Evolutionary conservation across 106 monocot species (phyloP).

Genomic region (Allium cepa): DNA sequence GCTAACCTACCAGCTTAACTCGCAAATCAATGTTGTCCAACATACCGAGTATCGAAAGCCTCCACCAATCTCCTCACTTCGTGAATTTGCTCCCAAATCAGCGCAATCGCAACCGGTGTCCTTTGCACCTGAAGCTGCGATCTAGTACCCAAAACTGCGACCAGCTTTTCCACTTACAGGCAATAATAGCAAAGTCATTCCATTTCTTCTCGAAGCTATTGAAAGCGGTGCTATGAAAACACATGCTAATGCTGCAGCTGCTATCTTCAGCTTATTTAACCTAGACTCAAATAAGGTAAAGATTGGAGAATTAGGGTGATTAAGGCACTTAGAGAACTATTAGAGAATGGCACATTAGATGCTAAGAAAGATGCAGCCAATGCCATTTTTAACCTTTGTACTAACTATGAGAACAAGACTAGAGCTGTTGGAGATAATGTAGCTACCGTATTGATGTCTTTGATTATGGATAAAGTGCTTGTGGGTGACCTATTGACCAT

Average conservation of each 20-base stretch:
- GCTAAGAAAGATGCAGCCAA: slow-evolving; percentile 77
- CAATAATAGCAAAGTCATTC: slow-evolving; percentile 37
- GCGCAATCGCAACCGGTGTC: too few species aligned
- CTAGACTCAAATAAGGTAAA: slow-evolving; percentile 70
- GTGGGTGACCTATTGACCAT: slow-evolving; percentile 61
- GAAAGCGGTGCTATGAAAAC: slow-evolving; percentile 42
- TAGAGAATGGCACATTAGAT: slow-evolving; percentile 37
- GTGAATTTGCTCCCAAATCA: too few species aligned
- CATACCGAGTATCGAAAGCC: too few species aligned
- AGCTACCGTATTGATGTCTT: too few species aligned
- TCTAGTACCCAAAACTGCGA: too few species aligned
- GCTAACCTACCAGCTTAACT: too few species aligned
- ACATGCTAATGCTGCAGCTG: slow-evolving; percentile 67
- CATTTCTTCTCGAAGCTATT: slow-evolving; percentile 49
- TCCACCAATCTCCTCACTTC: too few species aligned
- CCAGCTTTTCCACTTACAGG: too few species aligned
- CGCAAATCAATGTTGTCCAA: too few species aligned
- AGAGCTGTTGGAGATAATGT: slow-evolving; percentile 43
- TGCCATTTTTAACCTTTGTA: slow-evolving; percentile 72
- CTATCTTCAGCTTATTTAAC: slow-evolving; percentile 68
- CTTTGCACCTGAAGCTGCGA: too few species aligned
- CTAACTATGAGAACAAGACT: slow-evolving; percentile 39
- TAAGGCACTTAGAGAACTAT: slow-evolving; percentile 37
- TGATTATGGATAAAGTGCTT: slow-evolving; percentile 27
- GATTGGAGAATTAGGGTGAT: slow-evolving; percentile 57